Base-by-base conservation (phyloP, 805 yeast genomes). In the Candida ponderosae region DNA sequence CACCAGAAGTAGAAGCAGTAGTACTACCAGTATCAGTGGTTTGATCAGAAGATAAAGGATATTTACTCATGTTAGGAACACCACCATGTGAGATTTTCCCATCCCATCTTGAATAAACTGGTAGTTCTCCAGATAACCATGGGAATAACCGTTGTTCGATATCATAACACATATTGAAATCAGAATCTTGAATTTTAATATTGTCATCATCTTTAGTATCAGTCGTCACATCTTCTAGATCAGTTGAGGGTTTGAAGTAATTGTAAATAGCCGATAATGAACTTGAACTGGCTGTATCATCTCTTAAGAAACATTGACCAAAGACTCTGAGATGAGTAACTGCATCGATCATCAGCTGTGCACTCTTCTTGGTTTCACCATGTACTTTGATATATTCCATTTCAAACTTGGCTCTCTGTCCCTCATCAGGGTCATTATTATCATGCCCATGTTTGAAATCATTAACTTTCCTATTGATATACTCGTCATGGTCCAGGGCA, bases 31-130 rank as follows among this genome's bases (percentile, higher is more conserved):
- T 14, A 11, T 30, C 17, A 5, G 35, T 17, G 3, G 14, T 34
- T 6, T 31, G 18, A 21, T n/a, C 15, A 18, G n/a, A 16, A 9
- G 19, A 13, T 20, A 7, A 8, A 18, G 33, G 21, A 13, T 7
- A 7, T 6, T 35, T 31, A 31, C 40, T n/a, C 18, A n/a, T n/a
- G n/a, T n/a, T n/a, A n/a, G n/a, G n/a, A n/a, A n/a, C n/a, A n/a
- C n/a, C n/a, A n/a, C n/a, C n/a, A n/a, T n/a, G n/a, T n/a, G n/a
- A n/a, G n/a, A n/a, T n/a, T n/a, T n/a, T n/a, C n/a, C 69, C 70
- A 29, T 62, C 59, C 65, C 65, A 66, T 32, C 68, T 42, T 36
- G 56, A 62, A 51, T 53, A 66, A 11, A 50, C 41, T 1, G 71
- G 70, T 15, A 47, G 47, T 29, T 48, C 46, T 37, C 54, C 48